These are phyloP conservation scores for Russula foetens DNA, from an alignment of 768 basidiomycete genomes.

Conservation along the genomic window DNA sequence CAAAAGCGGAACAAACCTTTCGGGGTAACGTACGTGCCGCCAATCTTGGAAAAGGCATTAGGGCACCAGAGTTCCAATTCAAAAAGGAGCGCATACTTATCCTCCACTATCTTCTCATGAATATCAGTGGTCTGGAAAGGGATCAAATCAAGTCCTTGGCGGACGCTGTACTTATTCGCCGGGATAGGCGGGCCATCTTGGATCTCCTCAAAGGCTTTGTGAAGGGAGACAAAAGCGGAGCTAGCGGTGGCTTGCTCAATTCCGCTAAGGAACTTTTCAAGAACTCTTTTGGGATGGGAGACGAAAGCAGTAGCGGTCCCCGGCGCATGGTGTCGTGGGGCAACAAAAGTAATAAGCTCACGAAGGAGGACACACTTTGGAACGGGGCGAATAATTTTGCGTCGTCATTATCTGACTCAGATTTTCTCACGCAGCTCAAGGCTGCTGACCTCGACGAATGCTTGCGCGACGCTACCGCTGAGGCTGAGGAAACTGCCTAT, in stretches of 20 bases:
- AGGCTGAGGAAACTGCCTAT: not conserved
- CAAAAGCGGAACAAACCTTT: not conserved
- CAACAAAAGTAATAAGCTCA: not conserved
- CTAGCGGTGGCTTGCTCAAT: not conserved
- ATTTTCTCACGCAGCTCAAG: constrained; percentile 3
- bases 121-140: not conserved
- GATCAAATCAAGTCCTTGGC: not conserved
- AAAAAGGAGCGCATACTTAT: constrained; percentile 4
- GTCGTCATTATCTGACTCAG: not conserved
- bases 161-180: not conserved
- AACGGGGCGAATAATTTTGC: not conserved
- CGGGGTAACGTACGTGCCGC: not conserved
- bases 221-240: not conserved
- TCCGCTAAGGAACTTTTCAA: not conserved
- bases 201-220: not conserved
- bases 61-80: not conserved
- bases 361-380: constrained; percentile 1
- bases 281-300: not conserved
- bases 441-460: not conserved
- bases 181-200: not conserved
- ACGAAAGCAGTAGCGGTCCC: not conserved
- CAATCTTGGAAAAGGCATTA: not conserved
- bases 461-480: not conserved
- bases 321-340: not conserved
- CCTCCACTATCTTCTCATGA: not conserved